Conservation (phyloP, 2,329 filamentous ascomycete species). For the Paracorniculantispora psalliotae region DNA sequence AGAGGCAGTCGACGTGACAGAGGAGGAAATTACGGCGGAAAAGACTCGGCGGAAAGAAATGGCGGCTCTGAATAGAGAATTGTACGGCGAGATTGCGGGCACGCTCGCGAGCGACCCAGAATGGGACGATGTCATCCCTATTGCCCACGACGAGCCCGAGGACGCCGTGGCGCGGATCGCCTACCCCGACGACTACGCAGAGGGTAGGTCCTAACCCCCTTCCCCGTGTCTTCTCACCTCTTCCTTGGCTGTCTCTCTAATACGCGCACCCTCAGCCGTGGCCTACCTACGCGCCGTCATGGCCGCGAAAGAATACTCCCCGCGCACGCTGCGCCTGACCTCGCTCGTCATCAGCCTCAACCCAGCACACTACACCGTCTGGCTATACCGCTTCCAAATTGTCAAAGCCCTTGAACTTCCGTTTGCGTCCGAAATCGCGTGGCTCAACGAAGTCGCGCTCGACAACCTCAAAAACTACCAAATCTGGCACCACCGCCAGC, state of each 20-base stretch:
- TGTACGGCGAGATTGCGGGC: conserved; percentile 47
- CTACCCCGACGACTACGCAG: conserved; percentile 83
- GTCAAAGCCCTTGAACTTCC: conserved; percentile 62
- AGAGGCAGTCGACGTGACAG: conserved; percentile 24
- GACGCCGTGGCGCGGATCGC: conserved; percentile 86
- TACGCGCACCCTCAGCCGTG: conserved; percentile 60
- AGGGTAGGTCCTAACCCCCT: conserved; percentile 46
- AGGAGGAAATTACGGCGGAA: conserved; percentile 42
- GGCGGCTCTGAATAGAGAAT: conserved; percentile 44
- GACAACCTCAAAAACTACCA: conserved; percentile 96
- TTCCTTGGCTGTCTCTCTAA: background rate
- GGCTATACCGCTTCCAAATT: conserved; percentile 86
- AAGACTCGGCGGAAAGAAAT: conserved; percentile 45
- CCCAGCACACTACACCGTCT: conserved; percentile 96
- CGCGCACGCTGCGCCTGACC: conserved; percentile 74
- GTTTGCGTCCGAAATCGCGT: conserved; percentile 68
- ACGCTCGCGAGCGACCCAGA: conserved; percentile 56
- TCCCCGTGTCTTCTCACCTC: background rate
- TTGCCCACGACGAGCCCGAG: conserved; percentile 78
- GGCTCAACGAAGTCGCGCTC: conserved; percentile 81
- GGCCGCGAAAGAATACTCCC: conserved; percentile 78
- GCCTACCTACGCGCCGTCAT: conserved; percentile 92
- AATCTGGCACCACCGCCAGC: conserved; percentile 78
- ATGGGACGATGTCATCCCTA: conserved; percentile 81
- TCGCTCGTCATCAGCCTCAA: conserved; percentile 90